Percentiles rank a stretch among this genome's conserved stretches.
Conservation (phyloP, 2,329 filamentous ascomycete genomes). For the Diaporthe aspalathi region DNA sequence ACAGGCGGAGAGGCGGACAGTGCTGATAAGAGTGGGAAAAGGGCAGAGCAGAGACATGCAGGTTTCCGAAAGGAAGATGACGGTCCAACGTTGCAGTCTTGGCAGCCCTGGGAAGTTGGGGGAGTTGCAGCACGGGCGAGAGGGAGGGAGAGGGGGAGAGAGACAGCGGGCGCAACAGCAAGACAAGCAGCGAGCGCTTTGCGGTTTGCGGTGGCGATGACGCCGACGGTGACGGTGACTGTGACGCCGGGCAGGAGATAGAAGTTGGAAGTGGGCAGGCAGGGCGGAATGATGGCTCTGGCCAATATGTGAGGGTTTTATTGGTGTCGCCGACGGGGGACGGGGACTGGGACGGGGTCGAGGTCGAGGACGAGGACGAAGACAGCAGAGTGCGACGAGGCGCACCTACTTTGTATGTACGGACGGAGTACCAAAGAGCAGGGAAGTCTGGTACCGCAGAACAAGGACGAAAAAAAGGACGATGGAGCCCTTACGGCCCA, state of each 20-base stretch:
- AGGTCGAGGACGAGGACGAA: neutral
- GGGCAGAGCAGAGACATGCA: conserved; percentile 7
- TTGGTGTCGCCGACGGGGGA: conserved; percentile 35
- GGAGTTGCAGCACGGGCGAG: neutral
- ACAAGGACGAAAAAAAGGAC: conserved; percentile 18
- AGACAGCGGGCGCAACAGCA: neutral
- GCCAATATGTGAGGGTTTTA: conserved; percentile 37
- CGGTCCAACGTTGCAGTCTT: conserved; percentile 39
- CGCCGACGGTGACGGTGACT: neutral
- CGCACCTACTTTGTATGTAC: neutral
- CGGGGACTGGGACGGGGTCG: no score
- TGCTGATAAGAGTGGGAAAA: conserved; percentile 31
- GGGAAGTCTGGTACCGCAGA: conserved; percentile 17
- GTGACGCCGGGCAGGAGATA: neutral
- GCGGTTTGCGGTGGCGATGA: conserved; percentile 22
- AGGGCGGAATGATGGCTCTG: conserved; percentile 35
- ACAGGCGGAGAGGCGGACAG: conserved; percentile 16
- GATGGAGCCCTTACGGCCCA: conserved; percentile 16
- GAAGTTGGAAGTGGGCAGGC: conserved; percentile 17
- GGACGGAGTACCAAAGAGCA: neutral
- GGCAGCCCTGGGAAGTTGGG: conserved; percentile 22
- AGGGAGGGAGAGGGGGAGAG: neutral
- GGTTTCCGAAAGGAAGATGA: conserved; percentile 27
- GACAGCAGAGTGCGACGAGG: neutral
- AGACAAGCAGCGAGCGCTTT: neutral